Evolutionary conservation across 495 filamentous ascomycete genomes (phyloP), one percentile per base, ranked within the genome.

Genomic region (Aspergillus bridgeri): DNA sequence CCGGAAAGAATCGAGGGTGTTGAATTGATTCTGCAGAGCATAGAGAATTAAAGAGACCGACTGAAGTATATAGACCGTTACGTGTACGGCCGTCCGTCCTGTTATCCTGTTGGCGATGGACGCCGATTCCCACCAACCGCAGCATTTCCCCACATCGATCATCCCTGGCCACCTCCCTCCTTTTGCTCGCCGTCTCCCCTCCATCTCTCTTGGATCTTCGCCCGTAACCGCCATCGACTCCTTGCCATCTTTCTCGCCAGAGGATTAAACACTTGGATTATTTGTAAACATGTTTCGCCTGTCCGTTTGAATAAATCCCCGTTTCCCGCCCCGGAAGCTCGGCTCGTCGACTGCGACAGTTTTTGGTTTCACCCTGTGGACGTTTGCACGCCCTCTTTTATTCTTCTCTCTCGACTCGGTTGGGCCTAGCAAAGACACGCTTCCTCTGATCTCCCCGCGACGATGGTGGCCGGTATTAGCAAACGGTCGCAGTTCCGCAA

Each of bases 401-500:
- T 49, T 42, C 23, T 51, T 38, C 21, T 22, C 29, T 8, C 19
- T 53, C 18, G 24, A 25, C 50, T 38, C 42, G 44, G 51, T 27
- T n/a, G 49, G 49, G 23, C 53, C 24, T 45, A 48, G 24, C 46
- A 45, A 13, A 33, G 17, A 42, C 47, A 42, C 49, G 45, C 22
- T 56, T 59, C 56, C 56, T 58, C 61, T 56, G 59, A 58, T 66
- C 53, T 50, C 60, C 33, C 64, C 49, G 53, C 65, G 59, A 71
- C 13, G 60, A 86, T 86, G 83, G 74, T 79, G 9, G 71, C 71
- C 15, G 74, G 75, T 44, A 77, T 86, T 56, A 96, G 84, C 79
- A 98, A 98, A 83, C 92, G 94, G 69, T 89, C 96, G 76, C 92
- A 96, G 80, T 89, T 87, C 81, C 92, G 94, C 77, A 96, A 98